Evolutionary conservation across 2,329 filamentous ascomycete genomes (phyloP), one percentile per base, ranked within the genome.

Genomic region (Remersonia thermophila): DNA sequence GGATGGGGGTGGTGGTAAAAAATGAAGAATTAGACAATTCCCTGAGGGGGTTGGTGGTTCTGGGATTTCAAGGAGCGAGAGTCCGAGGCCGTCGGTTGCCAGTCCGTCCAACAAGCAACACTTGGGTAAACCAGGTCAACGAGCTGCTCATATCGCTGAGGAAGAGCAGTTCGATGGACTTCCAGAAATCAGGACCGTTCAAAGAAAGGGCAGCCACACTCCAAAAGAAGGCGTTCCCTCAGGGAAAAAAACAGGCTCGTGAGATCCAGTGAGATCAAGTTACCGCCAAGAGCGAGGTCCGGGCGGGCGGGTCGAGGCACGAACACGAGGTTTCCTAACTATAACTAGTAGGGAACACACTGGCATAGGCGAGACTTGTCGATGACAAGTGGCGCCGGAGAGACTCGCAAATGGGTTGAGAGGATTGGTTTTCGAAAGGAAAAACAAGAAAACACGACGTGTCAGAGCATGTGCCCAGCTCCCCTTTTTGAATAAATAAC

Each of bases 91-190:
- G 49, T 40, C 38, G 45, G 43, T 42, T 46, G 42, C 45, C 42
- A 27, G 43, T 46, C 39, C 47, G 47, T 48, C 47, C 46, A 43
- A 44, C 38, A 38, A 40, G 44, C 45, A 47, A 47, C 45, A 43
- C 32, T 42, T 45, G 43, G 45, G 37, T 30, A 36, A 36, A 47
- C 43, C 40, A 48, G 43, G 37, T 27, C 39, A 45, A 36, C 36
- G 42, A 46, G 40, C 47, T 49, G 46, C 46, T 51, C 49, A 51
- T 51, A 47, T 49, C 44, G 43, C 36, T 40, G 27, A 23, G 29
- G 31, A 26, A 37, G 40, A 28, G 20, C 20, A 32, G 37, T 30
- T 20, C 35, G 38, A 41, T 20, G 15, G 18, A 20, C 16, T 28
- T 38, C 32, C 16, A 26, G 13, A 27, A 23, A 35, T 37, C 35